Percentiles rank a stretch among this genome's conserved stretches.
phyloP scores from a whole-genome alignment of 148 eudicot genomes.

The Dianthus caryophyllus region DNA sequence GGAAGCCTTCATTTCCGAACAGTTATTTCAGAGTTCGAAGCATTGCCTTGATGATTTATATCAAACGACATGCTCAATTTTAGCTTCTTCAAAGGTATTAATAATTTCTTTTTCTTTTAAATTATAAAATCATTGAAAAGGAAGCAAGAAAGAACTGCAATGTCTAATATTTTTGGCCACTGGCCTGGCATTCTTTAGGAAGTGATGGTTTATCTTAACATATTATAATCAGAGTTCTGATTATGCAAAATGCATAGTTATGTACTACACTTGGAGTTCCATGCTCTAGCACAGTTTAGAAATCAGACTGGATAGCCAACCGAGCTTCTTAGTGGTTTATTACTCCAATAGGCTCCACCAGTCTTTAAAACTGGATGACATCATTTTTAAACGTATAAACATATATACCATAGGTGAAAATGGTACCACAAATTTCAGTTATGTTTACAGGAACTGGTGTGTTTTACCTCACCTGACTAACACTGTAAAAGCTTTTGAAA shows the following conservation, averaged over 20 bases:
- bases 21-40: slow-evolving; percentile 78
- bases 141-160: neutral
- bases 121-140: neutral
- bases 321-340: too few relatives aligned
- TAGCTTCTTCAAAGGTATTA: slow-evolving; percentile 69
- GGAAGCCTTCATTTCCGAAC: slow-evolving; percentile 70
- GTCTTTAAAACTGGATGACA: too few relatives aligned
- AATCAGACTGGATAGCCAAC: neutral
- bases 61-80: slow-evolving; percentile 62
- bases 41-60: slow-evolving; percentile 68
- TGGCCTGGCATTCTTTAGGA: neutral
- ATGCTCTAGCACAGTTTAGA: neutral
- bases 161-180: neutral
- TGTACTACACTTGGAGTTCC: neutral
- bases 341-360: too few relatives aligned
- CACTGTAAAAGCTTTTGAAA: too few relatives aligned
- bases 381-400: too few relatives aligned
- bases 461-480: too few relatives aligned
- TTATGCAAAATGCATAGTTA: neutral
- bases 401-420: too few relatives aligned
- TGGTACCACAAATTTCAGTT: too few relatives aligned
- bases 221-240: neutral
- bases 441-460: too few relatives aligned
- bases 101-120: neutral
- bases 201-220: neutral